A percentile compares a stretch with the other conserved stretches of the same genome.
Evolutionary conservation across 495 filamentous ascomycete genomes (phyloP).

Genomic region (Staphylotrichum tortipilum): DNA sequence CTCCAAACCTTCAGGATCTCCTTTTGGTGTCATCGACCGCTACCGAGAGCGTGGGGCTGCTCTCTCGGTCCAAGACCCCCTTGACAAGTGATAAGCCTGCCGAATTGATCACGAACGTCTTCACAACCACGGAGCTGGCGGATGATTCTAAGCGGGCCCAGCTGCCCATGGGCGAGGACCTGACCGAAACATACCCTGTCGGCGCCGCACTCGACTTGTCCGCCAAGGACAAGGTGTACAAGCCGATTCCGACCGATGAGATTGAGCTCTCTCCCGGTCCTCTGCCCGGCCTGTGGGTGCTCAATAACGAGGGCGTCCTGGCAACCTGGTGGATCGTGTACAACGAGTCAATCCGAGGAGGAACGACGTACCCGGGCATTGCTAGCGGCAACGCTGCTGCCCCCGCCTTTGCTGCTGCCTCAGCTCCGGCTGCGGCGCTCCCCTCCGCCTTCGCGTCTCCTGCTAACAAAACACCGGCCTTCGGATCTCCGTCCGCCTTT

Average conservation of each 20-base stretch:
- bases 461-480: conserved; percentile 18
- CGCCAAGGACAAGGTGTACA: conserved; percentile 62
- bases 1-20: conserved; percentile 66
- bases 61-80: conserved; percentile 61
- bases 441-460: conserved; percentile 28
- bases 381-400: conserved; percentile 30
- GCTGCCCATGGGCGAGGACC: conserved; percentile 56
- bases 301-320: conserved; percentile 85
- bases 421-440: conserved; percentile 19
- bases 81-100: conserved; percentile 53
- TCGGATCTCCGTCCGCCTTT: conserved; percentile 31
- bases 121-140: conserved; percentile 60
- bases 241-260: conserved; percentile 71
- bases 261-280: conserved; percentile 65
- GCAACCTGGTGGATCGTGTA: conserved; percentile 88
- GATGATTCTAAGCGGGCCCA: conserved; percentile 72
- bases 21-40: conserved; percentile 77
- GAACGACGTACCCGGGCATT: conserved; percentile 63
- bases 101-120: conserved; percentile 53
- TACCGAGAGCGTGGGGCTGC: conserved; percentile 64
- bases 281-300: conserved; percentile 73
- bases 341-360: conserved; percentile 68
- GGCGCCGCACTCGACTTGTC: conserved; percentile 79
- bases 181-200: conserved; percentile 66
- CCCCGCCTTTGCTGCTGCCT: conserved; percentile 21